These are phyloP conservation scores for Wickerhamomyces sydowiorum DNA, from an alignment of 805 yeast species.

Conservation along the genomic window DNA sequence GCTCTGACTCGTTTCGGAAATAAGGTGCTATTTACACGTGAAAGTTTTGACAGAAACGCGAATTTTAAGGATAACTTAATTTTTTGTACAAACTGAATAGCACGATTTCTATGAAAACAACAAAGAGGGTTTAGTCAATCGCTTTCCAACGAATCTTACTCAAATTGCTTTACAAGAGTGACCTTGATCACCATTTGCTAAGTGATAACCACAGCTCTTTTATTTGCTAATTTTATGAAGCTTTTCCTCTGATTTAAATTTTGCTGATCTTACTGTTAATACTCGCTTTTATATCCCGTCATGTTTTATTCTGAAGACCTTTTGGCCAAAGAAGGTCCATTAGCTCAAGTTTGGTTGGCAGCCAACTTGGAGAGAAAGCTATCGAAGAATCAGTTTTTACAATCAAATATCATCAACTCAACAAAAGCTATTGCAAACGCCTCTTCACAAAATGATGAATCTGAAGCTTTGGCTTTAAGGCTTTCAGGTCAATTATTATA, in stretches of 20 bases:
- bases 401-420: constrained; percentile 64
- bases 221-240: too few species aligned
- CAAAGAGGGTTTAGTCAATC: background rate
- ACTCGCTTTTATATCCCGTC: background rate
- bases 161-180: too few species aligned
- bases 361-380: constrained; percentile 80
- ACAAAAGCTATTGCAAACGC: constrained; percentile 55
- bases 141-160: too few species aligned
- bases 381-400: constrained; percentile 64
- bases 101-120: background rate
- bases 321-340: constrained; percentile 69
- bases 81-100: too few species aligned
- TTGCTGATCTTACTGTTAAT: too few species aligned
- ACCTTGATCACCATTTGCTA: too few species aligned
- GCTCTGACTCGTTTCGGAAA: background rate
- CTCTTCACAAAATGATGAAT: constrained; percentile 25
- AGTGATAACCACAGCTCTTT: too few species aligned
- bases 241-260: too few species aligned
- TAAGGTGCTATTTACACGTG: background rate
- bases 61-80: background rate
- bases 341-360: constrained; percentile 90
- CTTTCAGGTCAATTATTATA: constrained; percentile 80
- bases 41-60: background rate
- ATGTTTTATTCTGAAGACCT: constrained; percentile 49
- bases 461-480: constrained; percentile 67